These are phyloP conservation scores for Elsinoe australis DNA, from an alignment of 2,329 filamentous ascomycete species.

Conservation along the genomic window DNA sequence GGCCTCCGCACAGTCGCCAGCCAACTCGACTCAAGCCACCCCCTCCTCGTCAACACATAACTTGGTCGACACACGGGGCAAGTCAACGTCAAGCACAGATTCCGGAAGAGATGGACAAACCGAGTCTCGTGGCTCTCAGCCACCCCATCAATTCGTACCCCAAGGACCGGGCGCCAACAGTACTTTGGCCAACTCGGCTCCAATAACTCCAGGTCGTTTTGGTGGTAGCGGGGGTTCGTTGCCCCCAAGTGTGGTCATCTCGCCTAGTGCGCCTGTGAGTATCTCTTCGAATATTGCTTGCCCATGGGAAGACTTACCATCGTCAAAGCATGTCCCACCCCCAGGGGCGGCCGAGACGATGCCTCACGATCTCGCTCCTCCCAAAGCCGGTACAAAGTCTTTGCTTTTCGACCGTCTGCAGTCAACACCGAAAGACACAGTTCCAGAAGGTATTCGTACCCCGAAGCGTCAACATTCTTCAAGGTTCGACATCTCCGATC, in stretches of 20 bases:
- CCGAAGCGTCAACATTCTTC: slow-evolving; percentile 97
- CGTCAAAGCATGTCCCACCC: slow-evolving; percentile 70
- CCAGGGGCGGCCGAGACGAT: slow-evolving; percentile 94
- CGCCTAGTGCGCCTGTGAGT: slow-evolving; percentile 83
- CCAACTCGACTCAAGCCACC: slow-evolving; percentile 58
- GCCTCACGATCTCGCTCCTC: slow-evolving; percentile 92
- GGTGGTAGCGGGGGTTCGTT: slow-evolving; percentile 19
- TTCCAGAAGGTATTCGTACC: slow-evolving; percentile 88
- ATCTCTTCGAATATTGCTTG: slow-evolving; percentile 18
- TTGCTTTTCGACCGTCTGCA: slow-evolving; percentile 82
- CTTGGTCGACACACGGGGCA: slow-evolving; percentile 76
- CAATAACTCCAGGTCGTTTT: slow-evolving; percentile 23
- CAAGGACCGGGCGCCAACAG: slow-evolving; percentile 1
- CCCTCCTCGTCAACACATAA: slow-evolving; percentile 85
- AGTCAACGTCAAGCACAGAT: slow-evolving; percentile 54
- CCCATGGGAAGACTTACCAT: slow-evolving; percentile 21
- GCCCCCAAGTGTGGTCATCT: slow-evolving; percentile 80
- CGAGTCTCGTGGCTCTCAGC: slow-evolving; percentile 25
- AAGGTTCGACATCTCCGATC: slow-evolving; percentile 93
- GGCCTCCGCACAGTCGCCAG: slow-evolving; percentile 48
- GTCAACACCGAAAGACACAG: slow-evolving; percentile 81
- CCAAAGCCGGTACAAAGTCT: slow-evolving; percentile 84
- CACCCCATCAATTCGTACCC: slow-evolving; percentile 13
- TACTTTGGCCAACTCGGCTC: neutral
- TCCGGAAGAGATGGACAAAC: slow-evolving; percentile 40